Percentiles rank a stretch among this genome's conserved stretches.
Evolutionary conservation across 306 rosid species (phyloP).

Genomic region (Corylus heterophylla): DNA sequence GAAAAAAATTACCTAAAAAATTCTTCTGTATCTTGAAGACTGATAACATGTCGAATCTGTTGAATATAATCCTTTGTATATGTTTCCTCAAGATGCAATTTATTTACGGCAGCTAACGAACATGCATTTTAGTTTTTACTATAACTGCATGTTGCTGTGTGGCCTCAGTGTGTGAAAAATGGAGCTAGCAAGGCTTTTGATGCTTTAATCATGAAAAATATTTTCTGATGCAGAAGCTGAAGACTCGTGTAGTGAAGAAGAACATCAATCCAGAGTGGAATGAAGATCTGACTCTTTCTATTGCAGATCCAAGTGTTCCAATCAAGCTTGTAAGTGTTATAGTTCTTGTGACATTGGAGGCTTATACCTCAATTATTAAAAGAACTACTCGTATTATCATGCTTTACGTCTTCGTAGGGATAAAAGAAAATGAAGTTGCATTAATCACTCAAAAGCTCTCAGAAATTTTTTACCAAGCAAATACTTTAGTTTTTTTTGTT

Average conservation of each 20-base stretch:
- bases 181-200: neutral
- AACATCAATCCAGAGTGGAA: constrained; percentile 84
- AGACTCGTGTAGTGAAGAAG: constrained; percentile 64
- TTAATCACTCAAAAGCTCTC: too few species aligned
- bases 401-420: neutral
- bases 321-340: constrained; percentile 58
- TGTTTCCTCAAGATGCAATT: neutral
- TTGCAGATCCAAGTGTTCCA: constrained; percentile 60
- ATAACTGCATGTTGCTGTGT: neutral
- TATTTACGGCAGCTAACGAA: neutral
- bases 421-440: neutral
- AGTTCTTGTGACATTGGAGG: constrained; percentile 1
- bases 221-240: constrained; percentile 60
- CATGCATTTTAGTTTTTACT: neutral
- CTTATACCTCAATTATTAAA: neutral
- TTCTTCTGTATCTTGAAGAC: too few species aligned
- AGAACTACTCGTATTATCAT: neutral
- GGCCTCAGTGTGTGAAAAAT: neutral
- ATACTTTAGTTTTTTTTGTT: too few species aligned
- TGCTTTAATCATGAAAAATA: constrained; percentile 7
- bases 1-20: too few species aligned
- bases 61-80: neutral
- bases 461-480: too few species aligned
- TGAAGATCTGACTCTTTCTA: constrained; percentile 71
- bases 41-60: neutral